These are phyloP conservation scores for Lactarius psammicola DNA, from an alignment of 768 basidiomycete species.

Conservation along the genomic window DNA sequence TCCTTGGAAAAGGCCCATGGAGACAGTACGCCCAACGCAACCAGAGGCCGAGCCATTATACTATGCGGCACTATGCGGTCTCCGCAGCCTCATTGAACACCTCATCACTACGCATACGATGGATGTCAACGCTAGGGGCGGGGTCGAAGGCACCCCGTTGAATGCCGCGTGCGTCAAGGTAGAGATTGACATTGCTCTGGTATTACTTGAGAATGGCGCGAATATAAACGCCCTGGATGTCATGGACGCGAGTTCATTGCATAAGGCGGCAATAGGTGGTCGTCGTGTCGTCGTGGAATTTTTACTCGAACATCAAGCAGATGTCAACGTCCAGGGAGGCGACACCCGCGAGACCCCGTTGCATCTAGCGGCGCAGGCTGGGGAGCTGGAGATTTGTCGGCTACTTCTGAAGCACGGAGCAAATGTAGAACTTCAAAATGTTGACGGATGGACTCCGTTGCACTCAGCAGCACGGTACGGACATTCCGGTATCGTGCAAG, in stretches of 20 bases:
- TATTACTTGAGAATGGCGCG: constrained; percentile 5
- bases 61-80: constrained; percentile 6
- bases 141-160: not conserved
- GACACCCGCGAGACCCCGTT: not conserved
- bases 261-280: not conserved
- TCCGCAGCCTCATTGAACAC: not conserved
- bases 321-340: not conserved
- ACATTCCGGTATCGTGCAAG: not conserved
- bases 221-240: not conserved
- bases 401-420: not conserved
- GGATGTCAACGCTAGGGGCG: constrained; percentile 6
- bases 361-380: not conserved
- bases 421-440: not conserved
- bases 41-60: constrained; percentile 1
- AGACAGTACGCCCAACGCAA: not conserved
- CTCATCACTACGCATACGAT: not conserved
- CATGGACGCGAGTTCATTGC: not conserved
- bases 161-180: not conserved
- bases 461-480: not conserved
- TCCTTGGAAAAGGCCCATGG: constrained; percentile 5
- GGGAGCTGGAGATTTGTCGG: not conserved
- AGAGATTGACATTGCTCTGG: not conserved
- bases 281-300: not conserved
- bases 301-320: not conserved
- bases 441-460: not conserved